Base-by-base conservation (phyloP, 306 rosid species). In the Mimosa bimucronata region DNA sequence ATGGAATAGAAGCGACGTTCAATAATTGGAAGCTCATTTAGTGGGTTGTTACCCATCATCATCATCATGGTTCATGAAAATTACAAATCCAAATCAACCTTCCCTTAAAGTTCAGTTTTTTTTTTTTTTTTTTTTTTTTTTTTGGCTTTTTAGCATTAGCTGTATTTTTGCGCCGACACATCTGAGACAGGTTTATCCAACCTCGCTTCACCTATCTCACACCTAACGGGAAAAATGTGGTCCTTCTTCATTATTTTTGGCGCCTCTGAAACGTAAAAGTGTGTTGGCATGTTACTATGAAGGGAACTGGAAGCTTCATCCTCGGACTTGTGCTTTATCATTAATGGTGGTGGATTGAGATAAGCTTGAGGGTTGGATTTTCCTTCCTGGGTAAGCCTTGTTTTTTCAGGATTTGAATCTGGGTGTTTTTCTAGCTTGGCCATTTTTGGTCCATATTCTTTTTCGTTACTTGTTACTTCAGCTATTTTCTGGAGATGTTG, bases 401-500 rank as follows among this genome's bases (percentile, higher is more conserved):
- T 41, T 65, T 66, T n/a, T 73, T 13, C 48, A 60, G 15, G 31
- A 64, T 60, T 73, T 74, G 29, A 45, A 45, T 89, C 84, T 82
- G 86, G 84, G 86, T 88, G 55, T 46, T 46, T 78, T 80, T 69
- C 75, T 76, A 53, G 68, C 79, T 84, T 74, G 44, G 19, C 64
- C 10, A 60, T 62, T 55, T 64, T 45, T 19, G 74, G 72, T 81
- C 16, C 26, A 15, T 76, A 12, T 46, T 76, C 45, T 60, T 23
- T 66, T 26, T 42, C 25, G 13, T 6, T 69, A 52, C 16, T 48
- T 13, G 11, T 23, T 42, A 21, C 34, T 55, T 74, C 52, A 19
- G 23, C 19, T 55, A 23, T 55, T 74, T 5, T 38, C 67, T 73
- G n/a, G 46, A 31, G 38, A 42, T 74, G 9, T 45, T 19, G 19